Base-by-base conservation (phyloP, 163 green algal species). In the Scenedesmus sp. region DNA sequence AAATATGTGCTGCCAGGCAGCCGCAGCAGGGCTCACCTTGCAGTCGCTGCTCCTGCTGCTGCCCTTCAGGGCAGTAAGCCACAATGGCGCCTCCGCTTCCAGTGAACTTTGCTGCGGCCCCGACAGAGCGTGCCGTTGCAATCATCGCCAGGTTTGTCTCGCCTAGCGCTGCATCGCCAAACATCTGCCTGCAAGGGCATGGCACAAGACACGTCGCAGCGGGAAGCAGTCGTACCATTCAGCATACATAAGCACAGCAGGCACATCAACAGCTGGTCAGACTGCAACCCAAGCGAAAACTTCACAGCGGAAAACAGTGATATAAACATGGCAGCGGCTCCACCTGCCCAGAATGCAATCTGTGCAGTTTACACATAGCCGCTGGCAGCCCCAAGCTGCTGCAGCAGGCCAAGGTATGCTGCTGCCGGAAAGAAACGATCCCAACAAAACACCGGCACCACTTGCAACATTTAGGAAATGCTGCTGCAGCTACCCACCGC, bases 11-110 rank as follows among this genome's bases (percentile, higher is more conserved):
- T 15, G 9, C 59, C 8, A 64, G 9, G 9, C 59, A 64, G 59
- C 59, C 59, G 59, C 59, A 79, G 23, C 3, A 46, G 16, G 20
- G 1, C 84, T 2, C 55, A 93, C 90, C 90, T 90, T 90, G 56
- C 84, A 93, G 84, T 10, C 10, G 56, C 59, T 82, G 66, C 59
- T 93, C 90, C 84, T 93, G 90, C 84, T 82, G 8, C 84, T 82
- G 15, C 18, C 90, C 90, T 4, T 82, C 4, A 34, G 91, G 93
- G 88, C 94, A 97, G 8, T 95, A 85, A 77, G 96, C 96, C 46
- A 98, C 94, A 66, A 97, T 94, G 0, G 96, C 96, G 18, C 97
- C 97, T n/a, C 97, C 97, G 74, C 94, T 97, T 60, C 97, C 97
- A 3, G 94, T 97, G 86, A 98, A 97, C 92, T 98, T 98, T 26